phyloP scores from a whole-genome alignment of 805 yeast genomes.

The Nematodospora valgi region DNA sequence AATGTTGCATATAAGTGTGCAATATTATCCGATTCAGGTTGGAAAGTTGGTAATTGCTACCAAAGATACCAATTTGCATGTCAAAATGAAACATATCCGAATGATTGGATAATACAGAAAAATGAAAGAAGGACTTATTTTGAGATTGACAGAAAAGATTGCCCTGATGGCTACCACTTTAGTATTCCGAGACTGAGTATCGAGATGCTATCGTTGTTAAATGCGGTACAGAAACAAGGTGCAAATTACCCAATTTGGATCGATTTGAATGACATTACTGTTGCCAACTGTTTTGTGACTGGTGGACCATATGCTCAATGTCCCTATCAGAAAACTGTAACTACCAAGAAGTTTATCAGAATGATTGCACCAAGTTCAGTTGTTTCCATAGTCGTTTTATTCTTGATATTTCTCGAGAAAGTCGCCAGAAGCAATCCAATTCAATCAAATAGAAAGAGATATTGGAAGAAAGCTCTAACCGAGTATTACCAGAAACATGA shows the following conservation, averaged over 20 bases:
- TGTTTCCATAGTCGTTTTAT: conserved; percentile 50
- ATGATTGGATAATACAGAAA: conserved; percentile 42
- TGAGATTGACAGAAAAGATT: conserved; percentile 27
- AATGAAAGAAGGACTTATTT: conserved; percentile 40
- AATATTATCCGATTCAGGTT: conserved; percentile 41
- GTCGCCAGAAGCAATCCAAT: conserved; percentile 59
- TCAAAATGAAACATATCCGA: conserved; percentile 33
- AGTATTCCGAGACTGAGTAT: conserved; percentile 34
- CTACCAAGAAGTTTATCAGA: conserved; percentile 53
- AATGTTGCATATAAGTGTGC: conserved; percentile 40
- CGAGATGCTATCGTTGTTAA: conserved; percentile 28
- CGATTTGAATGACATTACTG: conserved; percentile 74
- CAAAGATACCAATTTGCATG: conserved; percentile 54
- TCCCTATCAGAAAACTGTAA: conserved; percentile 63
- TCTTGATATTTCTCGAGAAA: conserved; percentile 53
- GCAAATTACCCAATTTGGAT: conserved; percentile 59
- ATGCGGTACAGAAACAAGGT: conserved; percentile 24
- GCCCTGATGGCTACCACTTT: conserved; percentile 32
- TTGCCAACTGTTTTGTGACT: conserved; percentile 74
- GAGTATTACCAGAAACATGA: conserved; percentile 59
- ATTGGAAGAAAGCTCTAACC: conserved; percentile 55
- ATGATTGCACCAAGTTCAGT: conserved; percentile 67
- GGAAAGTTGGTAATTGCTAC: conserved; percentile 70
- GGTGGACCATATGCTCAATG: conserved; percentile 79
- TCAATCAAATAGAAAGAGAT: conserved; percentile 62